These are phyloP conservation scores for Chaetomiaceae sp. DNA, from an alignment of 2,329 filamentous ascomycete species.

Conservation along the genomic window DNA sequence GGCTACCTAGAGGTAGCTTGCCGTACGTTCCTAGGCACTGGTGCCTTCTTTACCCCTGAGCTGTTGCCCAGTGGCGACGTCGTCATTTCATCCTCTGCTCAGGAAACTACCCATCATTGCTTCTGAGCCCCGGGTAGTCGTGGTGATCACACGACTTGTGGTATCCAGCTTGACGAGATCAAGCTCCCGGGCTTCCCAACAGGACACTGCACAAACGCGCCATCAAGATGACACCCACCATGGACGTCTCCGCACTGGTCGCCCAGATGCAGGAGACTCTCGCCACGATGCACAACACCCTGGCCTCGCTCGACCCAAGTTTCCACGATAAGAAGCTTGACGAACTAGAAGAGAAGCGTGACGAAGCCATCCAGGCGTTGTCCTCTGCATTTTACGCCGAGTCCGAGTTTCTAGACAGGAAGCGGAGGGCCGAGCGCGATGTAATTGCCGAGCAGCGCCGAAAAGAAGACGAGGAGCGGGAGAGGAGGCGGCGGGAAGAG, in stretches of 20 bases:
- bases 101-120: too few species aligned
- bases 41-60: too few species aligned
- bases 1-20: too few species aligned
- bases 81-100: too few species aligned
- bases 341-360: slow-evolving; percentile 36
- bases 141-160: too few species aligned
- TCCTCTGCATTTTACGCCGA: slow-evolving; percentile 31
- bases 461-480: slow-evolving; percentile 40
- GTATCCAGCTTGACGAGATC: too few species aligned
- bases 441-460: slow-evolving; percentile 34
- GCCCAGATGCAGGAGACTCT: slow-evolving; percentile 41
- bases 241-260: slow-evolving; percentile 37
- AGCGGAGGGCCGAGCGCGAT: slow-evolving; percentile 30
- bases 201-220: too few species aligned
- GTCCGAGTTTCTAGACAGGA: slow-evolving; percentile 27
- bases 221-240: slow-evolving; percentile 12
- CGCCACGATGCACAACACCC: slow-evolving; percentile 35
- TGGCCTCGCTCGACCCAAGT: slow-evolving; percentile 32
- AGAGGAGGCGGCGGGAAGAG: slow-evolving; percentile 32
- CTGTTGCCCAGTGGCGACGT: too few species aligned
- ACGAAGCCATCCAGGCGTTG: slow-evolving; percentile 32
- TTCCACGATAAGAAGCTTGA: slow-evolving; percentile 36
- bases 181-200: too few species aligned
- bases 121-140: too few species aligned
- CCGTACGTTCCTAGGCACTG: too few species aligned